Conservation (phyloP, 495 filamentous ascomycete genomes). For the Penicillium fimorum region DNA sequence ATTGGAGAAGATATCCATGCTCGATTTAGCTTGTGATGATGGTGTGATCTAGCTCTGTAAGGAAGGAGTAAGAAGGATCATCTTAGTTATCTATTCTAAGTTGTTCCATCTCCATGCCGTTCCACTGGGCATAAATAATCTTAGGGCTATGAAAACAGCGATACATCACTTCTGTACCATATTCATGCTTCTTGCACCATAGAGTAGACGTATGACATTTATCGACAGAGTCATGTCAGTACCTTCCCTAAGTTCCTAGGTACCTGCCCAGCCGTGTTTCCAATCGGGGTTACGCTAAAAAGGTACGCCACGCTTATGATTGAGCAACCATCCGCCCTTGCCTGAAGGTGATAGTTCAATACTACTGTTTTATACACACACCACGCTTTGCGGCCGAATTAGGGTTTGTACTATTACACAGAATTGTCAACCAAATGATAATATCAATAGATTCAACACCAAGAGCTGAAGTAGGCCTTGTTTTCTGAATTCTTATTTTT, state of each 20-base stretch:
- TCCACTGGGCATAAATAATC: not conserved
- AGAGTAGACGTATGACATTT: not conserved
- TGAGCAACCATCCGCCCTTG: conserved; percentile 26
- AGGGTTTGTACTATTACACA: conserved; percentile 14
- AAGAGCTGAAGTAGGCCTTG: conserved; percentile 7
- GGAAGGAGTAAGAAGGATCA: conserved; percentile 1
- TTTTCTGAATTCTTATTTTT: not conserved
- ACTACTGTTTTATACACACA: not conserved
- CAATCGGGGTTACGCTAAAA: conserved; percentile 24
- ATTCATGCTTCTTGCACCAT: not conserved
- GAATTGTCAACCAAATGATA: not conserved
- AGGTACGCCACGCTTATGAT: conserved; percentile 22
- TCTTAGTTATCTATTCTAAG: not conserved
- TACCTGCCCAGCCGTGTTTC: conserved; percentile 20
- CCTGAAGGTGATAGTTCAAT: conserved; percentile 14
- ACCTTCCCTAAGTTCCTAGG: not conserved
- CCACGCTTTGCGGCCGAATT: not conserved
- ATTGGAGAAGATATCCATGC: conserved; percentile 3
- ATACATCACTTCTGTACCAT: not conserved
- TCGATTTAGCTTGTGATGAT: conserved; percentile 12
- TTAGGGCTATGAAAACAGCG: not conserved
- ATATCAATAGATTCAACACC: not conserved
- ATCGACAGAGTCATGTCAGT: not conserved
- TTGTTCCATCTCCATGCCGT: not conserved
- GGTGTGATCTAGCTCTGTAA: conserved; percentile 10